Base-by-base conservation (phyloP, 2,329 filamentous ascomycete species). In the Ophiostoma himal-ulmi region DNA sequence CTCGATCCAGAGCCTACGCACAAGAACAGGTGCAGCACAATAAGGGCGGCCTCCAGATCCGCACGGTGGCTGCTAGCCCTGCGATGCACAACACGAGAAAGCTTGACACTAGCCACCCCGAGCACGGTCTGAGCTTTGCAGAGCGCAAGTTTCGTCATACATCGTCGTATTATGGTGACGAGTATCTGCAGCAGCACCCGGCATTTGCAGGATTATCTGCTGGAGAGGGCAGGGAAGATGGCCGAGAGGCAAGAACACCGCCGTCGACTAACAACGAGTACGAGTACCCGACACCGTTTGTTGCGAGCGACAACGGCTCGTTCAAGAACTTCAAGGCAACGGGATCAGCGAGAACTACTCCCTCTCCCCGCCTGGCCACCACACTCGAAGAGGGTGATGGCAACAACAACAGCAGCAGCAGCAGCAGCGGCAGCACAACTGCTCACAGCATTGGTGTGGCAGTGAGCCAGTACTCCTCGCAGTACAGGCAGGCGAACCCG, bases 271-370 rank as follows among this genome's bases (percentile, higher is more conserved):
- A 52, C 66, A 69, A 68, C 67, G 71, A 70, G 17, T 68, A 67
- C 67, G 71, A 72, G 52, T 72, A 72, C 69, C 71, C 71, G 39
- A 52, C 67, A 8, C 71, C 69, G 36, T 72, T 72, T 69, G 54
- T 67, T 34, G 37, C 37, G 17, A 41, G 30, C 37, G 20, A 34
- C 20, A 34, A 41, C 7, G 52, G 41, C 36, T 67, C 17, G 4
- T 64, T 10, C 34, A 62, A 11, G 22, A 22, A 26, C 20, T 39
- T 37, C 37, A 39, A 39, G 60, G 54, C 26, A 22, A n/a, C 60
- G 60, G 20, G 14, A 0, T 36, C 30, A 11, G 60, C 60, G 17
- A n/a, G 60, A n/a, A 37, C 60, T 8, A 37, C 30, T 3, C 30
- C 57, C 3, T 62, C 26, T 10, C 26, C 57, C 3, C 30, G 30